phyloP scores from a whole-genome alignment of 768 basidiomycete species.

The Chiua virens region DNA sequence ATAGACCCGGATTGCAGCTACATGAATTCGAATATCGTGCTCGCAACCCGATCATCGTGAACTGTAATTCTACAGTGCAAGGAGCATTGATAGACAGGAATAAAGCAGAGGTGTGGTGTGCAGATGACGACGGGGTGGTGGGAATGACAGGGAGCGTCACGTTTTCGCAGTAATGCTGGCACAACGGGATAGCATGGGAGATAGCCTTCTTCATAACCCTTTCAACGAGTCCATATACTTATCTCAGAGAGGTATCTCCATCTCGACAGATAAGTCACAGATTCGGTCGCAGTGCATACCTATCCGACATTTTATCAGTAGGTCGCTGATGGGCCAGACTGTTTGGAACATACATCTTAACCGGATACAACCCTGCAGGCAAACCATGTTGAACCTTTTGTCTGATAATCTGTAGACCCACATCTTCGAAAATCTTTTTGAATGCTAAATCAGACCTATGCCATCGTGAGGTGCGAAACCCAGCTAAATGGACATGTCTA shows the following conservation, averaged over 20 bases:
- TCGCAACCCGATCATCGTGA: slow-evolving; percentile 60
- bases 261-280: slow-evolving; percentile 1
- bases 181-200: neutral
- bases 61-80: slow-evolving; percentile 46
- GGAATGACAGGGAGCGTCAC: slow-evolving; percentile 65
- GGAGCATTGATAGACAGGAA: slow-evolving; percentile 42
- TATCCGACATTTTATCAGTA: slow-evolving; percentile 12
- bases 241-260: neutral
- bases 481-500: neutral
- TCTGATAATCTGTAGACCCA: slow-evolving; percentile 68
- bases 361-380: slow-evolving; percentile 75
- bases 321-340: neutral
- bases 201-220: neutral
- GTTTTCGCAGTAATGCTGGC: slow-evolving; percentile 15
- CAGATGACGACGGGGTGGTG: slow-evolving; percentile 54
- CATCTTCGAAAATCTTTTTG: slow-evolving; percentile 70
- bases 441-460: slow-evolving; percentile 81
- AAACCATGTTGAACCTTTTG: slow-evolving; percentile 84
- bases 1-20: slow-evolving; percentile 48
- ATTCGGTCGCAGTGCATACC: slow-evolving; percentile 25
- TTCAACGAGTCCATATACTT: neutral
- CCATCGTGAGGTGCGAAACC: slow-evolving; percentile 3
- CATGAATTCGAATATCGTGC: slow-evolving; percentile 68
- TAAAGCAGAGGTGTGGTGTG: slow-evolving; percentile 54
- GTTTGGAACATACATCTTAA: slow-evolving; percentile 69